A percentile compares a stretch with the other conserved stretches of the same genome.
Evolutionary conservation across 2,329 filamentous ascomycete genomes (phyloP).

Genomic region (Nigrospora sphaerica): DNA sequence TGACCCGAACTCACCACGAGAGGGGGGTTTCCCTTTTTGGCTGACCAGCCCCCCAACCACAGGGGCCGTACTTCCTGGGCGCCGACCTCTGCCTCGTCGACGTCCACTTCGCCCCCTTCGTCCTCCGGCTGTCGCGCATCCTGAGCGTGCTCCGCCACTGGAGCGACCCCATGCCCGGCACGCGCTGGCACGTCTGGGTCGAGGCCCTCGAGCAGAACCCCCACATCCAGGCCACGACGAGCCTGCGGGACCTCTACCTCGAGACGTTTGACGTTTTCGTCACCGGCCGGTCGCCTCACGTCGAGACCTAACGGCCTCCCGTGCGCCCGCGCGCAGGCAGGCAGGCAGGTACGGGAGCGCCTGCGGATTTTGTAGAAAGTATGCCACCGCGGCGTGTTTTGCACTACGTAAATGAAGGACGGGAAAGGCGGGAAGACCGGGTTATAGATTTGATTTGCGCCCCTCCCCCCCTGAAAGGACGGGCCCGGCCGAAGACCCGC

Average conservation of each 20-base stretch:
- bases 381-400: too few relatives aligned
- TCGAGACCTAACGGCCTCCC: slow-evolving; percentile 16
- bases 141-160: slow-evolving; percentile 59
- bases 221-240: slow-evolving; percentile 60
- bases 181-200: slow-evolving; percentile 63
- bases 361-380: too few relatives aligned
- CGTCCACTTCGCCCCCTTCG: slow-evolving; percentile 69
- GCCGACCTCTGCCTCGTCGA: slow-evolving; percentile 56
- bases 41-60: slow-evolving; percentile 2
- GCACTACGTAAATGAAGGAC: too few relatives aligned
- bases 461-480: too few relatives aligned
- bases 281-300: not conserved
- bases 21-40: too few relatives aligned
- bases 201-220: slow-evolving; percentile 59
- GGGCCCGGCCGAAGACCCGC: too few relatives aligned
- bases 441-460: too few relatives aligned
- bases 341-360: not conserved
- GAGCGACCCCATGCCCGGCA: slow-evolving; percentile 55
- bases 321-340: slow-evolving; percentile 16
- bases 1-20: too few relatives aligned
- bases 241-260: slow-evolving; percentile 43
- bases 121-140: slow-evolving; percentile 60
- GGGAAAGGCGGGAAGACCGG: too few relatives aligned
- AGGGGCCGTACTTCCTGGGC: slow-evolving; percentile 64
- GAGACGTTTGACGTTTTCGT: slow-evolving; percentile 50